A percentile compares a stretch with the other conserved stretches of the same genome.
Evolutionary conservation across 192 early-diverging fungal species (phyloP).

Genomic region (Haplosporangium gracile): DNA sequence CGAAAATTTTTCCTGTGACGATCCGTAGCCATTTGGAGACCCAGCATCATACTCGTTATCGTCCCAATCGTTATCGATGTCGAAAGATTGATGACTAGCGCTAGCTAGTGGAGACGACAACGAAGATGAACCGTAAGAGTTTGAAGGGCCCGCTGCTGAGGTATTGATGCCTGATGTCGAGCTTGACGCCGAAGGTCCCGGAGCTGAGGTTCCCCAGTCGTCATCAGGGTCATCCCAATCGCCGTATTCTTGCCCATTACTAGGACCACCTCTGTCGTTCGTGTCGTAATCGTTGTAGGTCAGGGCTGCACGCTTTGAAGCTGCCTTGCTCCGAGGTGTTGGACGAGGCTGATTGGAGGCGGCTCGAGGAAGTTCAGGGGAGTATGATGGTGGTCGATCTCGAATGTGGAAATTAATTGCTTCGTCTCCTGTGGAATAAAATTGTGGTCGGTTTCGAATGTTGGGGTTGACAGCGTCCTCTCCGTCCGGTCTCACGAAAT

Average conservation of each 20-base stretch:
- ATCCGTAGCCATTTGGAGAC: background rate
- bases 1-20: background rate
- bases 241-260: background rate
- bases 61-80: slow-evolving; percentile 9
- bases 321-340: background rate
- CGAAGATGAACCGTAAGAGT: background rate
- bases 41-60: background rate
- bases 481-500: background rate
- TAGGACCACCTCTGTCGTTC: background rate
- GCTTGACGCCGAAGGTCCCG: background rate
- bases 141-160: too few species aligned
- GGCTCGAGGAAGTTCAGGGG: background rate
- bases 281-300: background rate
- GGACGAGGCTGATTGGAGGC: background rate
- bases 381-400: background rate
- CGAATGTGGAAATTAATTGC: background rate
- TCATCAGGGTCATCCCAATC: background rate
- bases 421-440: background rate
- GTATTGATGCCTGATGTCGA: background rate
- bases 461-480: background rate
- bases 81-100: slow-evolving; percentile 1
- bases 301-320: background rate
- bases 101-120: background rate
- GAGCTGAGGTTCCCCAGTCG: background rate
- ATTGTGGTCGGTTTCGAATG: background rate